Conservation (phyloP, 768 basidiomycete genomes). For the Lentinula lateritia region DNA sequence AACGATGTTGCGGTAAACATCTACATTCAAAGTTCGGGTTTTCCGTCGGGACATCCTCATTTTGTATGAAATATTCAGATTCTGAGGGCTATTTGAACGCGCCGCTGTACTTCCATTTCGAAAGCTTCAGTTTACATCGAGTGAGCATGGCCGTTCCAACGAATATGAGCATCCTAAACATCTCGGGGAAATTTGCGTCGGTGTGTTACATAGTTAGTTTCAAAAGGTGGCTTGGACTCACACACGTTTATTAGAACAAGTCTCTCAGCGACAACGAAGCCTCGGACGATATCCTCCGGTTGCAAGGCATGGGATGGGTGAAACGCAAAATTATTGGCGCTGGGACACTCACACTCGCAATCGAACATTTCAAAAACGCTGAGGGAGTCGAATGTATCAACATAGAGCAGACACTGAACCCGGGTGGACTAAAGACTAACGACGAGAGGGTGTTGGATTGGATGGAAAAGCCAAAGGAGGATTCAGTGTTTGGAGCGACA, state of each 20-base stretch:
- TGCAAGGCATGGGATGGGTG: slow-evolving; percentile 73
- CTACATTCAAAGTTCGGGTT: neutral
- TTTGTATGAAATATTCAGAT: neutral
- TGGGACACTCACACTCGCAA: slow-evolving; percentile 50
- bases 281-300: slow-evolving; percentile 55
- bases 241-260: slow-evolving; percentile 49
- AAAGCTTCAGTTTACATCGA: neutral
- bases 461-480: slow-evolving; percentile 53
- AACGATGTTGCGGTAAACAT: neutral
- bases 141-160: slow-evolving; percentile 59
- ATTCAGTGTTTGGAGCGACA: slow-evolving; percentile 58
- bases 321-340: slow-evolving; percentile 55
- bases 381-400: slow-evolving; percentile 58
- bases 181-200: slow-evolving; percentile 59
- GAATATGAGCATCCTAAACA: slow-evolving; percentile 50
- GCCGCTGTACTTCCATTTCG: neutral
- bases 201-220: slow-evolving; percentile 31
- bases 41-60: neutral
- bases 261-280: slow-evolving; percentile 42
- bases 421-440: neutral
- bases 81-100: neutral
- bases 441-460: slow-evolving; percentile 25
- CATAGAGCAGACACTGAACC: slow-evolving; percentile 39
- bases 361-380: slow-evolving; percentile 64
- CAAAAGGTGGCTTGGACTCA: no score